Evolutionary conservation across 2,329 filamentous ascomycete genomes (phyloP).

Genomic region (Aureobasidium vineae): DNA sequence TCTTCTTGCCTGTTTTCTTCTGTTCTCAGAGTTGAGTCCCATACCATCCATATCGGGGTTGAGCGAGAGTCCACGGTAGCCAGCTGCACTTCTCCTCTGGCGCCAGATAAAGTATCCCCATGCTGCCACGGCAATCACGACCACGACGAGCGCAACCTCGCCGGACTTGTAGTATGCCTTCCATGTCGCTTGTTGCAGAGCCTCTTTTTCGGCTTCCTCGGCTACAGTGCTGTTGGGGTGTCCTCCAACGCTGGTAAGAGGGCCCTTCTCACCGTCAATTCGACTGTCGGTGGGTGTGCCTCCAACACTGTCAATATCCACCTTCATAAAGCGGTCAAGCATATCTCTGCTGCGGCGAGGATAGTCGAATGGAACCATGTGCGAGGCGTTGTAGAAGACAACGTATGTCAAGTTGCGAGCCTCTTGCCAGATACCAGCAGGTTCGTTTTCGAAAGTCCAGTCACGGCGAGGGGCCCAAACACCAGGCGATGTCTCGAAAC

Average conservation of each 20-base stretch:
- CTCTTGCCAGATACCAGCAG: slow-evolving; percentile 89
- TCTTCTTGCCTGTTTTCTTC: slow-evolving; percentile 38
- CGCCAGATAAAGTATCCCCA: slow-evolving; percentile 73
- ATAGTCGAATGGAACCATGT: slow-evolving; percentile 98
- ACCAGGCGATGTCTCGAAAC: slow-evolving; percentile 83
- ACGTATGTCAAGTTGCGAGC: slow-evolving; percentile 95
- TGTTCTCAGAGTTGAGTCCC: slow-evolving; percentile 47
- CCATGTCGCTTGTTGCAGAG: slow-evolving; percentile 80
- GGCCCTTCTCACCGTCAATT: slow-evolving; percentile 81
- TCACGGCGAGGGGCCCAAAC: slow-evolving; percentile 88
- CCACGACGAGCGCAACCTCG: slow-evolving; percentile 78
- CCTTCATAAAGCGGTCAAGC: slow-evolving; percentile 93
- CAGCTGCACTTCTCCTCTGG: slow-evolving; percentile 49
- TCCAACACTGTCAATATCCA: slow-evolving; percentile 87
- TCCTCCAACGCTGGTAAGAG: slow-evolving; percentile 72
- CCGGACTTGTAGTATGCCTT: slow-evolving; percentile 84
- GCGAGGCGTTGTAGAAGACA: slow-evolving; percentile 89
- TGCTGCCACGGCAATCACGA: slow-evolving; percentile 66
- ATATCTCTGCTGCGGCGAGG: slow-evolving; percentile 86
- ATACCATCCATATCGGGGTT: slow-evolving; percentile 46
- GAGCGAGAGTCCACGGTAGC: slow-evolving; percentile 47
- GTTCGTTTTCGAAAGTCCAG: slow-evolving; percentile 89
- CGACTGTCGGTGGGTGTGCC: slow-evolving; percentile 73
- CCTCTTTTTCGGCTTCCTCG: slow-evolving; percentile 64
- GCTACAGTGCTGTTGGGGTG: slow-evolving; percentile 65